Base-by-base conservation (phyloP, 352 stramenopile genomes). In the Phytophthora litchii region DNA sequence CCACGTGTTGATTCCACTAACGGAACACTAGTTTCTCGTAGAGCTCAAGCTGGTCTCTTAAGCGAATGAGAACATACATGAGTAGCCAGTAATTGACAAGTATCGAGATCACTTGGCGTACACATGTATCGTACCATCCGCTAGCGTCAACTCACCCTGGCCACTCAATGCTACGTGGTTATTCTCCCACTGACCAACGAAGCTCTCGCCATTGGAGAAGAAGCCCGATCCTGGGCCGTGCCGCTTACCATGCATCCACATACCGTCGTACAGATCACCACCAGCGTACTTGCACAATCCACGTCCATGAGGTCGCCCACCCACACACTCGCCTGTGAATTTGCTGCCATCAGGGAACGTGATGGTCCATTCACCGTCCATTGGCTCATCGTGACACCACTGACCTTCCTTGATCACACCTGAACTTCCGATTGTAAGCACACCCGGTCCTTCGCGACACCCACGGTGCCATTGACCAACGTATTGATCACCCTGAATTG, bases 231-330 rank as follows among this genome's bases (percentile, higher is more conserved):
- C 83, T 21, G 70, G 42, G 5, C 83, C 83, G 29, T 93, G 79
- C n/a, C 85, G 81, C 54, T 92, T 90, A 51, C 84, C 86, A 25
- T 89, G 54, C 10, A 92, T 65, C 88, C 88, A 96, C 48, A 86
- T 72, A 1, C 88, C 88, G 21, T 89, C 83, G 61, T 96, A 96
- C 40, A 91, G 38, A 42, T 95, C 88, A 3, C 88, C 86, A 34
- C 89, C 89, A 35, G 84, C 80, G 38, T 93, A 94, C 41, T 91
- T 90, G 56, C 90, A 86, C 32, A 91, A 73, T 3, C 86, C 86
- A 14, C 64, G 80, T 8, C 86, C 81, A 29, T 93, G 80, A 11
- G 83, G 80, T 20, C 78, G 71, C n/a, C 78, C 72, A 8, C 74
- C 76, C 14, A 90, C 62, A 23, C 83, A 92, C 31, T 78, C 53